Evolutionary conservation across 2,329 filamentous ascomycete species (phyloP), one percentile per base, ranked within the genome.

Genomic region (Fusarium nurragi): DNA sequence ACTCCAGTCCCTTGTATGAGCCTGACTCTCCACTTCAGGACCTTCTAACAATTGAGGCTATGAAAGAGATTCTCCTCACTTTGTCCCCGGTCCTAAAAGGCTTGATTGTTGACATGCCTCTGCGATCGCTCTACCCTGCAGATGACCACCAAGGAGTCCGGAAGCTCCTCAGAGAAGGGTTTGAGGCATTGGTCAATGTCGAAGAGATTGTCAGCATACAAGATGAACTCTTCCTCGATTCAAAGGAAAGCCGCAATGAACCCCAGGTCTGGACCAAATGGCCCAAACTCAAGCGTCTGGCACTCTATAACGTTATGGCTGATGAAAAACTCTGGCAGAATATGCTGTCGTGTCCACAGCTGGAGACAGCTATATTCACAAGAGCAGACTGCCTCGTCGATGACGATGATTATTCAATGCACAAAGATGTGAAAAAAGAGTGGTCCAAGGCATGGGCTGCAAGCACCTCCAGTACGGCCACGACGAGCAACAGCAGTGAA

Each of bases 121-220:
- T 73, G 4, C 54, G 62, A 3, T 45, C 25, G 6, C 32, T 71
- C 0, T 16, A 26, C 1, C 60, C 64, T 10, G 10, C 16, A 2
- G 3, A 63, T 1, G 48, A 70, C 18, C 3, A 18, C 0, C 14
- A 45, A 0, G 43, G 49, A 8, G 23, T 66, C 3, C 23, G 55
- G 2, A 41, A 45, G 2, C 12, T 63, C 2, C 49, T 73, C 1
- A 62, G 69, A 18, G 36, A 45, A 0, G 71, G 53, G 0, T 72
- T 73, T 2, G 56, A 68, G 18, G 53, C 68, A 1, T 38, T 73
- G 1, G 50, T 57, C 4, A 64, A 73, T 4, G 1, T 73, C 2
- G 69, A 73, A 47, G 71, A 73, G 11, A 53, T 73, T 7, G 50
- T 67, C 21, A 71, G 69, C 21, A 36, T 72, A 7, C 48, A 54